Conservation (phyloP, 768 basidiomycete genomes). For the Xerocomellus chrysenteron region DNA sequence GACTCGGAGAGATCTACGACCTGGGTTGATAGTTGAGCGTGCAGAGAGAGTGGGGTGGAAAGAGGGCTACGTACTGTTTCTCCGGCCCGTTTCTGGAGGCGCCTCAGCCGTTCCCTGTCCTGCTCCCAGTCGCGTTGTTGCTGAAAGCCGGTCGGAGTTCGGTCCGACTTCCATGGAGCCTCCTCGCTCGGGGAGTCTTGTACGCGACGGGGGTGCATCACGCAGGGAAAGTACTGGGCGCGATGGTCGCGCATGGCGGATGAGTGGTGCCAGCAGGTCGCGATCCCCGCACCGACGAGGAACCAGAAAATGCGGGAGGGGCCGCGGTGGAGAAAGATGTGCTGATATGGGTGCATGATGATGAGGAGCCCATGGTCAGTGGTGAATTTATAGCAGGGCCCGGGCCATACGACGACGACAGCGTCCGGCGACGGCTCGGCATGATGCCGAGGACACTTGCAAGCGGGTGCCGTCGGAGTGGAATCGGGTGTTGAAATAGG, state of each 20-base stretch:
- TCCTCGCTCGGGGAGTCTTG: slow-evolving; percentile 6
- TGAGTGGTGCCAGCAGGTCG: slow-evolving; percentile 39
- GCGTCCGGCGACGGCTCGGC: slow-evolving; percentile 21
- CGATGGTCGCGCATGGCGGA: slow-evolving; percentile 43
- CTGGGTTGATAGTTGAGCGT: slow-evolving; percentile 23
- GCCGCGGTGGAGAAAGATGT: slow-evolving; percentile 31
- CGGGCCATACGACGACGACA: slow-evolving; percentile 17
- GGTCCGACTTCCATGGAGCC: slow-evolving; percentile 4
- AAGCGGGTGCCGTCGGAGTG: slow-evolving; percentile 19
- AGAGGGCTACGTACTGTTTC: slow-evolving; percentile 42
- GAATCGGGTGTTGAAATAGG: background rate
- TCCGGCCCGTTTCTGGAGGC: slow-evolving; percentile 48
- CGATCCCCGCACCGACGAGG: slow-evolving; percentile 51
- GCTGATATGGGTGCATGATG: slow-evolving; percentile 25
- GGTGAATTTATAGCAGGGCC: slow-evolving; percentile 14
- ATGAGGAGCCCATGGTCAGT: background rate
- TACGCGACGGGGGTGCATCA: slow-evolving; percentile 25
- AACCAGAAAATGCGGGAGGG: slow-evolving; percentile 73
- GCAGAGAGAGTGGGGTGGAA: background rate
- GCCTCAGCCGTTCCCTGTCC: slow-evolving; percentile 46
- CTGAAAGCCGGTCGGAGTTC: slow-evolving; percentile 19
- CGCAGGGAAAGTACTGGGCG: slow-evolving; percentile 31
- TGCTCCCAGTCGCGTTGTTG: slow-evolving; percentile 41
- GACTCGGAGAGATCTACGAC: slow-evolving; percentile 65
- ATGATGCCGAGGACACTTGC: slow-evolving; percentile 14